Evolutionary conservation across 2,329 filamentous ascomycete genomes (phyloP).

Genomic region (Paecilomyces formosus): DNA sequence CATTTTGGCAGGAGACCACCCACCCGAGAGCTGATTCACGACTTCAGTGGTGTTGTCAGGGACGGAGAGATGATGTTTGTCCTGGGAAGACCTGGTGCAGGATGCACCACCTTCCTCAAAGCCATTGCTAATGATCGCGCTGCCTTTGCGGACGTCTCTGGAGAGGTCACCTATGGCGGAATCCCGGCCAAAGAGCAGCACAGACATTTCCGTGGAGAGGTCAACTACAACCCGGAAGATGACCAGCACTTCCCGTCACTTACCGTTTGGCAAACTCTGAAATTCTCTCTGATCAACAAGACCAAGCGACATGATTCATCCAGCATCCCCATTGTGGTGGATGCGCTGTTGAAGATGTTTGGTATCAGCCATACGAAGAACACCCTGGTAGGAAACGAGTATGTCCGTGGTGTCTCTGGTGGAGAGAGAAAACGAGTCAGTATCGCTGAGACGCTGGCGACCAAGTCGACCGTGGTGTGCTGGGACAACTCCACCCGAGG

Average conservation of each 20-base stretch:
- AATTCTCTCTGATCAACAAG: constrained; percentile 68
- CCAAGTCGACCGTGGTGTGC: constrained; percentile 64
- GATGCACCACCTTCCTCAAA: constrained; percentile 72
- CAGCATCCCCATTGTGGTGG: constrained; percentile 61
- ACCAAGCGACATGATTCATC: constrained; percentile 58
- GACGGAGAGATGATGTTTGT: constrained; percentile 68
- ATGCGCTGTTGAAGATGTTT: constrained; percentile 68
- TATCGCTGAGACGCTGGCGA: constrained; percentile 69
- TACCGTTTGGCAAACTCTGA: constrained; percentile 70
- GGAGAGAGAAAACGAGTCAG: constrained; percentile 75
- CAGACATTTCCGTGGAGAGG: constrained; percentile 65
- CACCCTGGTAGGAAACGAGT: constrained; percentile 69
- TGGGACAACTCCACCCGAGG: constrained; percentile 78
- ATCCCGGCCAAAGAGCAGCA: constrained; percentile 61
- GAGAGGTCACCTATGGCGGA: constrained; percentile 65
- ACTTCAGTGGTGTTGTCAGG: constrained; percentile 60
- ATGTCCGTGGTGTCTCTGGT: constrained; percentile 65
- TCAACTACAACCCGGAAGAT: constrained; percentile 72
- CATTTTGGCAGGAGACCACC: constrained; percentile 42
- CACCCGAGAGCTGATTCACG: constrained; percentile 52
- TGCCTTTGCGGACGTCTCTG: constrained; percentile 58
- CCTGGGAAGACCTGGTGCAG: constrained; percentile 64
- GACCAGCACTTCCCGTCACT: constrained; percentile 67
- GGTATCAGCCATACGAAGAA: constrained; percentile 68
- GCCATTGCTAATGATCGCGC: constrained; percentile 63